Evolutionary conservation across 2,329 filamentous ascomycete species (phyloP), one percentile per base, ranked within the genome.

Genomic region (Claviceps pazoutovae): DNA sequence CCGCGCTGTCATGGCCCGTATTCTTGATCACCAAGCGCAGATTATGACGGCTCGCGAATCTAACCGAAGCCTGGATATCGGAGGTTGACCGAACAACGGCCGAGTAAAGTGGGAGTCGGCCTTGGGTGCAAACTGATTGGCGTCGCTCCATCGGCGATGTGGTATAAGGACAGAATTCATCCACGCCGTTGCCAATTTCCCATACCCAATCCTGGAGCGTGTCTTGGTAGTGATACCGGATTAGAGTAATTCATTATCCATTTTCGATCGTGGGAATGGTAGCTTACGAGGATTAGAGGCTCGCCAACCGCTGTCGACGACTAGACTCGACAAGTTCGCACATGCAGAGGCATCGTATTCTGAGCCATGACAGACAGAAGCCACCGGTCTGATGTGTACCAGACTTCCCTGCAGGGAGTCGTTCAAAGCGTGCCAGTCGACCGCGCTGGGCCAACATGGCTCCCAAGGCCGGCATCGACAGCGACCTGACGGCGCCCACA

Each of bases 391-490:
- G 3, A 41, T n/a, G 37, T 21, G 46, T 13, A 48, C n/a, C 46
- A 48, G 8, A 5, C 17, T 39, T 41, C 46, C 46, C 13, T 41
- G 46, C 4, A 48, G 39, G 4, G 46, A 48, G 17, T 48, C 46
- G 21, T 48, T 48, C 34, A 48, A 26, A 26, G 37, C 46, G 17
- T 21, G 23, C 46, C 46, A 48, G 5, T 48, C 19, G 1, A 17
- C 46, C 8, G 9, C 6, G 37, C 46, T 41, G 14, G 46, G 46
- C 46, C 46, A 48, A 16, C 46, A 48, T 17, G 19, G 36, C 34
- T 48, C 46, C 46, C 46, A 48, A 9, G 46, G 46, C 11, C 46
- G 46, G 16, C 46, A 48, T 19, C 46, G 46, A 23, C 46, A 48
- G n/a, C 14, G 46, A 8, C 17, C 34, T 19, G 46, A 38, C 26